Evolutionary conservation across 345 rosid species (phyloP).

Genomic region (Excoecaria cochinchinensis): DNA sequence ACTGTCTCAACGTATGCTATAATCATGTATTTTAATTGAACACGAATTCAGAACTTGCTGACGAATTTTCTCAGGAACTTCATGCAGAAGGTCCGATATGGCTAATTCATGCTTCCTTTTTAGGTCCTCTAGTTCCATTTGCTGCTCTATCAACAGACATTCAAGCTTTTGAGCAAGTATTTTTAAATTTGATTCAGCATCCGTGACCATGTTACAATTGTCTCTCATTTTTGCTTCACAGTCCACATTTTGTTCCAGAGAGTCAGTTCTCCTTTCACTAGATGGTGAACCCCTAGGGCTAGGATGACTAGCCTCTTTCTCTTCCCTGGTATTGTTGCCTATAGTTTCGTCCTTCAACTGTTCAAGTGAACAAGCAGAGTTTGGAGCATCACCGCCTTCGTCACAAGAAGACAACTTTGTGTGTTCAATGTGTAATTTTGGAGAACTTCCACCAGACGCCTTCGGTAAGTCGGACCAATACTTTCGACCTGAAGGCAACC

Average conservation of each 20-base stretch:
- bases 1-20: background rate
- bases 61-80: conserved; percentile 51
- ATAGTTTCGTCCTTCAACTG: conserved; percentile 13
- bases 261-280: background rate
- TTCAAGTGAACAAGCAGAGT: conserved; percentile 18
- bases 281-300: background rate
- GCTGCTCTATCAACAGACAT: conserved; percentile 55
- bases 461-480: conserved; percentile 83
- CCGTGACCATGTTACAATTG: background rate
- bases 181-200: conserved; percentile 35
- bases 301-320: background rate
- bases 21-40: conserved; percentile 38
- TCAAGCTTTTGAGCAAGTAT: conserved; percentile 52
- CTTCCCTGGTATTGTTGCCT: conserved; percentile 9
- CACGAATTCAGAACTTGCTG: conserved; percentile 46
- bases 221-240: conserved; percentile 10
- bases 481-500: conserved; percentile 77
- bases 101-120: conserved; percentile 54
- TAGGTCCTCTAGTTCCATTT: conserved; percentile 65
- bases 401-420: conserved; percentile 26
- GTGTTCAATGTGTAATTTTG: conserved; percentile 27
- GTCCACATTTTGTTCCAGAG: conserved; percentile 18
- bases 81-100: conserved; percentile 56
- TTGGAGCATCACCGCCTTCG: conserved; percentile 21
- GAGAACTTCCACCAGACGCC: conserved; percentile 41